These are phyloP conservation scores for Diaporthe sp. DNA, from an alignment of 2,329 filamentous ascomycete species.

Conservation along the genomic window DNA sequence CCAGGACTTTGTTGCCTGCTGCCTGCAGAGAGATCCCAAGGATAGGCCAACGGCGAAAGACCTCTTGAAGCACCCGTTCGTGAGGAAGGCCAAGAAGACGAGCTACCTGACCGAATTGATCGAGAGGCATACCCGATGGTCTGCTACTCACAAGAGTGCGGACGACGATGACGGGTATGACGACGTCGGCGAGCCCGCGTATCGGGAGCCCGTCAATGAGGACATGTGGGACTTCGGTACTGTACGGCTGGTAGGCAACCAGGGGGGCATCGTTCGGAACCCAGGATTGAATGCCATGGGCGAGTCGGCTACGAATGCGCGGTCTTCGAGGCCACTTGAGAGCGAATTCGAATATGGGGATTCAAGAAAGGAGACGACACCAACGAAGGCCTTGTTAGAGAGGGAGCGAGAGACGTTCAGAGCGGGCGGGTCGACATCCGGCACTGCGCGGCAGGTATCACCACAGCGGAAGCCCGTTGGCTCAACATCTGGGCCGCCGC, in stretches of 20 bases:
- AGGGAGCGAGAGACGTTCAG: conserved; percentile 66
- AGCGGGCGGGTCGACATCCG: conserved; percentile 50
- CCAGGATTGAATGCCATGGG: conserved; percentile 79
- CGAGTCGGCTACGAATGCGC: conserved; percentile 82
- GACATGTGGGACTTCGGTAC: conserved; percentile 99
- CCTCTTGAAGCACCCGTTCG: conserved; percentile 88
- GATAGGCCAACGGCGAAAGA: conserved; percentile 90
- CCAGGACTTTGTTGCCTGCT: conserved; percentile 86
- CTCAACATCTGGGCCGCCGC: conserved; percentile 42
- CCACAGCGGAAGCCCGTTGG: conserved; percentile 67
- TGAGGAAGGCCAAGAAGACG: conserved; percentile 91
- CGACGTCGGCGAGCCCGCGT: conserved; percentile 57
- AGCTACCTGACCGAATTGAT: conserved; percentile 97
- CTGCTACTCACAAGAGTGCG: conserved; percentile 78
- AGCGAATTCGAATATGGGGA: conserved; percentile 60
- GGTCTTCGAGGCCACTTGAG: conserved; percentile 66
- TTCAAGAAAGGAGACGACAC: conserved; percentile 56
- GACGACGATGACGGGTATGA: conserved; percentile 74
- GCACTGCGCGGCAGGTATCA: conserved; percentile 66
- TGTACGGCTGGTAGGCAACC: conserved; percentile 80
- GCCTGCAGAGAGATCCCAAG: conserved; percentile 87
- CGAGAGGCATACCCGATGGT: conserved; percentile 89
- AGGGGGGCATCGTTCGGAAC: conserved; percentile 65
- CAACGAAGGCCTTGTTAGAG: conserved; percentile 59
- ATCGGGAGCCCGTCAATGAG: conserved; percentile 72